Base-by-base conservation (phyloP, 2,329 filamentous ascomycete species). In the Botryosphaeria dothidea region DNA sequence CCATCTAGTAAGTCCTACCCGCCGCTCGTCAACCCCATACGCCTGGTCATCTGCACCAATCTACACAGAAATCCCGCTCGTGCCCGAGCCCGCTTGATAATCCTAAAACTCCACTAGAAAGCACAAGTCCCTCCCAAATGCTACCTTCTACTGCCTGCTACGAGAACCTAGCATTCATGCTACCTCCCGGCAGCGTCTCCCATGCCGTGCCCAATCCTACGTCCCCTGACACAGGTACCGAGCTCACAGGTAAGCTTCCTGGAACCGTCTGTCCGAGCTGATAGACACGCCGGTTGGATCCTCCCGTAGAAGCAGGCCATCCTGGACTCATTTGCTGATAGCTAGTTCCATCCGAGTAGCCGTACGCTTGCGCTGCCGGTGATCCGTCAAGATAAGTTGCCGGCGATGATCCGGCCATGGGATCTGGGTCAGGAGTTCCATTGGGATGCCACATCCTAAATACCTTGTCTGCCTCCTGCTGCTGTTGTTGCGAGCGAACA, bases 401-500 rank as follows among this genome's bases (percentile, higher is more conserved):
- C 15, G 63, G 45, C 2, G 56, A 66, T n/a, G 66, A 38, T 17
- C 64, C 64, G 2, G 66, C 29, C 17, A 49, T n/a, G 15, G 58
- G 31, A 3, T 41, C 56, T 11, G 41, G 25, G 21, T 58, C 57
- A 9, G 43, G 54, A 25, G 52, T 49, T 27, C 45, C 45, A 6
- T 51, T 49, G 51, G 41, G 19, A 34, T 43, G 34, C 46, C 46
- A 63, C 46, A 63, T 63, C 11, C 27, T 9, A 45, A 41, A 41
- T 9, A 34, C 34, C 23, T 62, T 54, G 23, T 36, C 57, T 17
- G 23, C 6, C 7, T 62, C 27, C 15, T 65, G 65, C 25, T 56
- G 41, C 27, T 66, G 52, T 23, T 65, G 64, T 31, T 66, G 46
- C 15, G 64, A 52, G 49, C 79, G 77, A 43, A 76, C 73, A 46